Evolutionary conservation across 352 stramenopile species (phyloP), one percentile per base, ranked within the genome.

Genomic region (Elongisporangium undulatum): DNA sequence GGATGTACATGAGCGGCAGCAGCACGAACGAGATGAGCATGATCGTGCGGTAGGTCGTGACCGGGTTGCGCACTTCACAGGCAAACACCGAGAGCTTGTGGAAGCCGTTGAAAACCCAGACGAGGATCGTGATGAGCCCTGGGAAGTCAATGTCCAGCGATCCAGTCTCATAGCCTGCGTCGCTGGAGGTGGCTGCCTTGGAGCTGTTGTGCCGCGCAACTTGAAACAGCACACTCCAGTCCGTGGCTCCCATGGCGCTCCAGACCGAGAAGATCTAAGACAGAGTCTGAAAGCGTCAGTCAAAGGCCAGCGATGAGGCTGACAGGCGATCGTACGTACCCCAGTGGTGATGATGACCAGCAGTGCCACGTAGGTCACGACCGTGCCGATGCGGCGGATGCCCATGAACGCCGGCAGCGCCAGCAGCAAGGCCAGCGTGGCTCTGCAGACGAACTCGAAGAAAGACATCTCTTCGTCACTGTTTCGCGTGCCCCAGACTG

Each of bases 91-190:
- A 82, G 24, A 89, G 41, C 34, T 86, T 87, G 51, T 74, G 66
- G 58, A 82, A 85, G 10, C 76, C 79, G 52, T 77, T 80, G 58
- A 72, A 89, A 65, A 69, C 72, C 74, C 74, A 86, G 17, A 82
- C 71, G 15, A 89, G 57, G 4, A 62, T 62, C 24, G 55, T 76
- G 34, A 87, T 39, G 5, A 86, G 34, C 1, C 54, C 57, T 0
- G 49, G 50, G 55, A 78, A 61, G 26, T 72, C 55, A 7, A 75
- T 52, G 10, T 65, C 54, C 8, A 41, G 65, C 45, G 29, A 41
- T 50, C 55, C 29, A 9, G 9, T 9, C 29, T 41, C 4, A 15
- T 41, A 41, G 29, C 29, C 29, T 1, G 29, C 29, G 5, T 13
- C 13, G 29, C 29, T 41, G 29, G 29, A 34, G 3, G 24, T 34